Evolutionary conservation across 2,329 filamentous ascomycete genomes (phyloP), one percentile per base, ranked within the genome.

Genomic region (Dichotomopilus funicola): DNA sequence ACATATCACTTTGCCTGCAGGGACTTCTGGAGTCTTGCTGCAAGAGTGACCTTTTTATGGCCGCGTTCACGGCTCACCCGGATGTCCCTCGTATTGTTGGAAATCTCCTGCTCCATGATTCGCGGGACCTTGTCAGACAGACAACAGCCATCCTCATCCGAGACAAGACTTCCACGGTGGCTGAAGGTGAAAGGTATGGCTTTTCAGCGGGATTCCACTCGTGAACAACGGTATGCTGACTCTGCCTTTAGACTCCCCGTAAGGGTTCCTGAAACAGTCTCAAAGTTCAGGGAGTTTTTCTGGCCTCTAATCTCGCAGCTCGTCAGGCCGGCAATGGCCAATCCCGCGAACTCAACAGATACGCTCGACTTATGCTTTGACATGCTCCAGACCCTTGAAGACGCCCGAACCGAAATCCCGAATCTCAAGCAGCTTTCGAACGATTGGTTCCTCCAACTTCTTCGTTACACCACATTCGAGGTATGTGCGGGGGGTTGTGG

Each of bases 221-320:
- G 51, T 40, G 8, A 64, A 59, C 48, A 57, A 53, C 33, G 40
- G 58, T 40, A 31, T 33, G 13, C 49, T 48, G 57, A 36, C 56
- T 36, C 38, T 41, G 13, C 0, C 1, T 34, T 33, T 3, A 42
- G 48, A 7, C 36, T 19, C 34, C 7, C 6, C 19, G 31, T 6
- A n/a, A 31, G 63, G 51, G 49, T 63, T 5, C 59, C 61, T 11
- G 66, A 72, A 10, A 63, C 64, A 8, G 64, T 72, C 3, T 58
- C 67, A 3, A 70, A 72, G 10, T 75, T 79, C 53, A 70, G 72
- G 11, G 66, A 71, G 12, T 71, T 75, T 37, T 75, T 81, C 57
- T 80, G 78, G 78, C 73, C 77, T 1, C 59, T 74, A 7, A 60
- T 75, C 8, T 67, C 68, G 6, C 64, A 64, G 10, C 64, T 77